These are phyloP conservation scores for Physaria fendleri DNA, from an alignment of 345 rosid species.

Conservation along the genomic window DNA sequence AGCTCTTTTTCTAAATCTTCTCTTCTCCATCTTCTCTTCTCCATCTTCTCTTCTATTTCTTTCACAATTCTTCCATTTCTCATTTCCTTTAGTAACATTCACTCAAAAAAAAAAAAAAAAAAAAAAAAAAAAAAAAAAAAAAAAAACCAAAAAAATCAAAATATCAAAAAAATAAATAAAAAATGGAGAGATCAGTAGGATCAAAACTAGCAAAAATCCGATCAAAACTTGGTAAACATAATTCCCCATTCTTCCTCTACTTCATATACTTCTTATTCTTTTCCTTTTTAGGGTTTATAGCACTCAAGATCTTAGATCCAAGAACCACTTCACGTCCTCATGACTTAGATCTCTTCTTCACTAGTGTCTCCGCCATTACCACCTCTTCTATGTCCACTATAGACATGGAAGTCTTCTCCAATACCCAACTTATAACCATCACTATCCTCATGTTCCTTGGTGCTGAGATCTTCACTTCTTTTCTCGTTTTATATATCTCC, in stretches of 20 bases:
- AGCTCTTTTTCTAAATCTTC: too few relatives aligned
- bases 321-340: constrained; percentile 32
- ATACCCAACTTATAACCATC: constrained; percentile 47
- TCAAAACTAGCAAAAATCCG: constrained; percentile 3
- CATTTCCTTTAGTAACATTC: too few relatives aligned
- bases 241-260: constrained; percentile 31
- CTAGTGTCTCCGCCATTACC: constrained; percentile 57
- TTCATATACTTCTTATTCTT: constrained; percentile 34
- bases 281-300: constrained; percentile 36
- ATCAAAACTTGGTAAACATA: background rate
- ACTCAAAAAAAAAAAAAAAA: too few relatives aligned
- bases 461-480: constrained; percentile 60
- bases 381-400: constrained; percentile 72
- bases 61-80: too few relatives aligned
- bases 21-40: too few relatives aligned
- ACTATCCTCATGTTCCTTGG: constrained; percentile 54
- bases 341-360: constrained; percentile 57
- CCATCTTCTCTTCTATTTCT: too few relatives aligned
- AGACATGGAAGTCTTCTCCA: constrained; percentile 81
- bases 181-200: constrained; percentile 9
- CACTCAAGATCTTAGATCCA: constrained; percentile 34
- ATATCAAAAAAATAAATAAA: too few relatives aligned
- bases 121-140: too few relatives aligned
- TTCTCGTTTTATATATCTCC: constrained; percentile 26
- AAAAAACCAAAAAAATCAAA: too few relatives aligned